Conservation (phyloP, 2,329 filamentous ascomycete species). For the Exophiala spinifera region DNA sequence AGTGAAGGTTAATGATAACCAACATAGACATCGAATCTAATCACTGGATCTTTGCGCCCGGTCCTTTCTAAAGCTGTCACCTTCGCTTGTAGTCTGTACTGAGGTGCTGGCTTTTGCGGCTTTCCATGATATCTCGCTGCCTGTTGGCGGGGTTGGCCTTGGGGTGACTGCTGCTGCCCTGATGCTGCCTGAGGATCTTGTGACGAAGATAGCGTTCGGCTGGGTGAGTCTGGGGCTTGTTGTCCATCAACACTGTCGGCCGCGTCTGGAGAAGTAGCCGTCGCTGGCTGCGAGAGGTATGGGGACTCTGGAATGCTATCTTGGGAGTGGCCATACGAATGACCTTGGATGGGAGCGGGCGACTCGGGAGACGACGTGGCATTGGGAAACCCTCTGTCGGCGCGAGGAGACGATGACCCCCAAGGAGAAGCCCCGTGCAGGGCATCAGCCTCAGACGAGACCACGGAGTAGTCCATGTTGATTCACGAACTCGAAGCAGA, state of each 20-base stretch:
- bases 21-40: slow-evolving; percentile 96
- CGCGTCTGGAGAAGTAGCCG: slow-evolving; percentile 32
- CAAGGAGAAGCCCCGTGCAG: slow-evolving; percentile 61
- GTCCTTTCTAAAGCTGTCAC: slow-evolving; percentile 90
- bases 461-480: slow-evolving; percentile 64
- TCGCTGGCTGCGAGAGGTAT: slow-evolving; percentile 33
- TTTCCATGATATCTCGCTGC: slow-evolving; percentile 50
- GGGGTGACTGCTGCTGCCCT: slow-evolving; percentile 35
- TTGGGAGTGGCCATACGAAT: slow-evolving; percentile 26
- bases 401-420: slow-evolving; percentile 57
- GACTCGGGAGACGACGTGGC: slow-evolving; percentile 41
- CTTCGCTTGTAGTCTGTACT: slow-evolving; percentile 87
- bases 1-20: slow-evolving; percentile 33
- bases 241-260: slow-evolving; percentile 1
- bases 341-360: slow-evolving; percentile 38
- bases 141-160: slow-evolving; percentile 31
- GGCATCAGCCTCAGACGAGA: slow-evolving; percentile 57
- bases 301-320: slow-evolving; percentile 26
- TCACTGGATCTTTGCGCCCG: slow-evolving; percentile 90
- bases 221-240: slow-evolving; percentile 1
- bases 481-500: not conserved
- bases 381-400: slow-evolving; percentile 42
- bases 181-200: slow-evolving; percentile 23
- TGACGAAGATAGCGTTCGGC: slow-evolving; percentile 14
- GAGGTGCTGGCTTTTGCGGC: slow-evolving; percentile 55